phyloP scores from a whole-genome alignment of 2,329 filamentous ascomycete genomes.

The Claviceps monticola region DNA sequence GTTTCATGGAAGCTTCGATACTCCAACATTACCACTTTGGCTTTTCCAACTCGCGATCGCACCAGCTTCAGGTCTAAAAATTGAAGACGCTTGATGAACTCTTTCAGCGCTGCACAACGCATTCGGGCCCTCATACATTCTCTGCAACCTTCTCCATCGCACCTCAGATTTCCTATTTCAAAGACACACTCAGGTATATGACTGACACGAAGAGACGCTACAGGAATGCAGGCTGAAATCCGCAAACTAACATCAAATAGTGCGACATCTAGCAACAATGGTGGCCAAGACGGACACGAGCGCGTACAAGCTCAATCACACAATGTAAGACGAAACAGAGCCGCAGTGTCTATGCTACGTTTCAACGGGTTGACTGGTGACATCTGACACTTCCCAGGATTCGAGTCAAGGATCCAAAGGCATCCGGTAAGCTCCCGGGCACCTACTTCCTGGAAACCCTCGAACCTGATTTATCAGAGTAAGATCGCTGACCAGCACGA shows the following conservation, averaged over 20 bases:
- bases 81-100: slow-evolving; percentile 11
- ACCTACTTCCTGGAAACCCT: too few relatives aligned
- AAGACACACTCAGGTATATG: background rate
- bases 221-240: background rate
- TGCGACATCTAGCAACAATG: slow-evolving; percentile 25
- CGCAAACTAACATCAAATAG: background rate
- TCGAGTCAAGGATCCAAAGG: slow-evolving; percentile 86
- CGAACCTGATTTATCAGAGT: background rate
- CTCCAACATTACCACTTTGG: too few relatives aligned
- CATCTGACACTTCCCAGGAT: slow-evolving; percentile 43
- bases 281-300: slow-evolving; percentile 57
- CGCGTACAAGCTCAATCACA: slow-evolving; percentile 79
- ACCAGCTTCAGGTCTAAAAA: background rate
- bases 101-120: slow-evolving; percentile 12
- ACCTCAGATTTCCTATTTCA: slow-evolving; percentile 3
- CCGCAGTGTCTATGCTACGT: background rate
- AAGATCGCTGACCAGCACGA: background rate
- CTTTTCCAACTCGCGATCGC: background rate
- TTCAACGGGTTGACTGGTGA: slow-evolving; percentile 5
- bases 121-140: slow-evolving; percentile 12
- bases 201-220: background rate
- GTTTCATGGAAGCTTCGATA: too few relatives aligned
- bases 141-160: slow-evolving; percentile 6
- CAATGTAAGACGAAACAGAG: slow-evolving; percentile 47
- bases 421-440: slow-evolving; percentile 40